Evolutionary conservation across 768 basidiomycete genomes (phyloP), one percentile per base, ranked within the genome.

Genomic region (Rhodosporidiobolus sp.): DNA sequence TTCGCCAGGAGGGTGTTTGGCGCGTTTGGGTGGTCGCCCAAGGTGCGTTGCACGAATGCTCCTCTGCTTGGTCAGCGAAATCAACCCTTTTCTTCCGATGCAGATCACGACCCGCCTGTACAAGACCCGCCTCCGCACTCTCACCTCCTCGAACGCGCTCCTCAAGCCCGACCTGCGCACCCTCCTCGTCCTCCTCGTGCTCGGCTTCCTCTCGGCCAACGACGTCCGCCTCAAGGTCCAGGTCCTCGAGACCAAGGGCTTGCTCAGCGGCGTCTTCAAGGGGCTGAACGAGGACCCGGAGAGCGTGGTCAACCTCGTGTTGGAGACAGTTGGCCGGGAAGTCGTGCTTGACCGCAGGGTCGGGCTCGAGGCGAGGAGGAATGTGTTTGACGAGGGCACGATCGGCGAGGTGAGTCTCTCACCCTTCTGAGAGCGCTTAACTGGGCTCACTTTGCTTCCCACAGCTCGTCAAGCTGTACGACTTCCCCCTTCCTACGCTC

Each of bases 201-300:
- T 92, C 22, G 89, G 90, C 0, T 90, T 92, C 79, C 81, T 92
- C 54, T 84, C 87, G 84, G 34, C 83, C 83, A 5, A 73, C 84
- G 2, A 79, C 85, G 19, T 82, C 84, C 50, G 81, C 87, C 75
- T 94, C 91, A 80, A 79, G 84, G 0, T 79, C 84, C 1, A 67
- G 88, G 92, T 78, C 81, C 91, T 24, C 89, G 91, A 75, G 88
- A 90, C 78, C 88, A 88, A 86, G 26, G 88, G 89, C 24, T 78
- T 83, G 0, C 87, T 92, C 76, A 78, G 84, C n/a, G 82, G 85
- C 1, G 83, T 91, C n/a, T 91, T 91, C 83, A 90, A 88, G 73
- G 88, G 89, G 1, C 79, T 92, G 14, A 75, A 79, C 35, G 86
- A 89, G 74, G 91, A 93, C 76, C 83, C 87, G 17, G 88, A 88